Percentiles rank a stretch among this genome's conserved stretches.
Evolutionary conservation across 345 rosid species (phyloP).

Genomic region (Punica granatum): DNA sequence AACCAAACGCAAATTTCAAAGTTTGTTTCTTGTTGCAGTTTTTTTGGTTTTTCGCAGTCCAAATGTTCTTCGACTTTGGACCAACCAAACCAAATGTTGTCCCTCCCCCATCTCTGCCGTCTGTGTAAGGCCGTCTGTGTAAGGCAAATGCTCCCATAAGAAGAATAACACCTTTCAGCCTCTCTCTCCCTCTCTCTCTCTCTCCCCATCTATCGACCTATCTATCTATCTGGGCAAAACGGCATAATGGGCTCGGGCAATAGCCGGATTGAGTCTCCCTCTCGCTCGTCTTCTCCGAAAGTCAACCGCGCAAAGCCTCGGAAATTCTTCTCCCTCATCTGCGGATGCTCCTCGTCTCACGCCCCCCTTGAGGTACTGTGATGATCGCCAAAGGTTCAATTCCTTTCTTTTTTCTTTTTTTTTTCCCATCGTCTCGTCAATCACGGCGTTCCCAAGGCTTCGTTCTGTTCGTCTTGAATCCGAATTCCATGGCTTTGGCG

Average conservation of each 20-base stretch:
- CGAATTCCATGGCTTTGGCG: background rate
- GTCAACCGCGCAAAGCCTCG: constrained; percentile 22
- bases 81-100: background rate
- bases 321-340: constrained; percentile 30
- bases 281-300: constrained; percentile 22
- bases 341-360: constrained; percentile 45
- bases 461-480: background rate
- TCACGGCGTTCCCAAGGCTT: background rate
- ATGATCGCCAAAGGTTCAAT: background rate
- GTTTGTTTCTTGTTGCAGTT: no score
- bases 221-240: background rate
- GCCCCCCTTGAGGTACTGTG: constrained; percentile 32
- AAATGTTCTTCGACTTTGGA: no score
- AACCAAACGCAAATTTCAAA: no score
- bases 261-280: constrained; percentile 29
- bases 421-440: background rate
- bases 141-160: background rate
- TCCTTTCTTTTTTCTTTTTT: no score
- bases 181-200: background rate
- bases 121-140: background rate
- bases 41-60: no score
- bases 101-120: background rate
- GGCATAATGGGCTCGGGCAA: constrained; percentile 44
- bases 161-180: background rate
- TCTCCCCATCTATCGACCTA: background rate